These are phyloP conservation scores for Hyaloraphidium curvatum DNA, from an alignment of 192 early-diverging fungal species.

Conservation along the genomic window DNA sequence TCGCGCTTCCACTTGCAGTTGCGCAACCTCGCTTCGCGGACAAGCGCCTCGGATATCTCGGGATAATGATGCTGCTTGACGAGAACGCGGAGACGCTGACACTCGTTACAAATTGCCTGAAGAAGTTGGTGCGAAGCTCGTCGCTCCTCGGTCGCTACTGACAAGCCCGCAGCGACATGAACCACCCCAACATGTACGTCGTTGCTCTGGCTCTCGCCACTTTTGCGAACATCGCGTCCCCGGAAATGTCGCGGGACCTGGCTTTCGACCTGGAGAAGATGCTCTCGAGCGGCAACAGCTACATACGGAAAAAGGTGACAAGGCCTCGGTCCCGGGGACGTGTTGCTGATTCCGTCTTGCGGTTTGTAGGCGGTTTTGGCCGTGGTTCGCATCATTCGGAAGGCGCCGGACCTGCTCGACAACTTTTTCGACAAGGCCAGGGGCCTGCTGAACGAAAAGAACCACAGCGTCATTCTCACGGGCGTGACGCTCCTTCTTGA, in stretches of 20 bases:
- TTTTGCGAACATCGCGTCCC: slow-evolving; percentile 87
- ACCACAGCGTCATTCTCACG: slow-evolving; percentile 87
- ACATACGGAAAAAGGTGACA: slow-evolving; percentile 94
- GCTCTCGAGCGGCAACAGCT: slow-evolving; percentile 74
- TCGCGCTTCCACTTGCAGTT: slow-evolving; percentile 17
- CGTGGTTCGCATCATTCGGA: slow-evolving; percentile 74
- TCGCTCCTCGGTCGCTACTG: slow-evolving; percentile 1
- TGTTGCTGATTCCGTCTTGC: not conserved
- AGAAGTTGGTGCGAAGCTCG: slow-evolving; percentile 50
- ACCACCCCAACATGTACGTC: slow-evolving; percentile 85
- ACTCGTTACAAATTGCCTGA: slow-evolving; percentile 90
- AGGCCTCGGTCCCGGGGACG: not conserved
- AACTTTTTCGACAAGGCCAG: slow-evolving; percentile 58
- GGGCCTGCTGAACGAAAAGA: slow-evolving; percentile 67
- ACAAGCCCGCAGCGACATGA: slow-evolving; percentile 55
- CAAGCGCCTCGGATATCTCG: slow-evolving; percentile 95
- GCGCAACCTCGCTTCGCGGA: slow-evolving; percentile 85
- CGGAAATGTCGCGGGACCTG: slow-evolving; percentile 87
- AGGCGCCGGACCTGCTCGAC: slow-evolving; percentile 81
- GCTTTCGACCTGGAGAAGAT: slow-evolving; percentile 84
- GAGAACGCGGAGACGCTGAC: slow-evolving; percentile 96
- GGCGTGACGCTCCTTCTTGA: slow-evolving; percentile 75
- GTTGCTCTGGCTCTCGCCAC: slow-evolving; percentile 95
- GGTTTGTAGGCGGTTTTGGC: slow-evolving; percentile 61
- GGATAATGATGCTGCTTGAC: slow-evolving; percentile 91